phyloP scores from a whole-genome alignment of 2,329 filamentous ascomycete genomes.

The Aspergillus pseudotamarii region DNA sequence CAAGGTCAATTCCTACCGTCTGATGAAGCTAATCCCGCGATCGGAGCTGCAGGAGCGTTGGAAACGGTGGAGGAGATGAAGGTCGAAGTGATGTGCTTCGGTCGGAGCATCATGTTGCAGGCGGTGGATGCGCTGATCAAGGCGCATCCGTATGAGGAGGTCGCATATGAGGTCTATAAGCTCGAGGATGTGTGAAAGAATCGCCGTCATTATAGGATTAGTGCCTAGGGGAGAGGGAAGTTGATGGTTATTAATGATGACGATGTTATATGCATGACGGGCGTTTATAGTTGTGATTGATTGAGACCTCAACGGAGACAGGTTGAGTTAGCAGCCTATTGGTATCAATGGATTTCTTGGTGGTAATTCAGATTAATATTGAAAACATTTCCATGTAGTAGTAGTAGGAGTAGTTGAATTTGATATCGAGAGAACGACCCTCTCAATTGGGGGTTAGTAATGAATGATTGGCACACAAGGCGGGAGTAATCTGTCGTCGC shows the following conservation, averaged over 20 bases:
- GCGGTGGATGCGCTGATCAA: slow-evolving; percentile 45
- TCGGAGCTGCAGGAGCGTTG: slow-evolving; percentile 42
- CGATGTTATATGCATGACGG: not conserved
- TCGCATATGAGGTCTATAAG: slow-evolving; percentile 48
- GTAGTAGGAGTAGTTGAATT: not conserved
- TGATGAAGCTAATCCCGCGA: slow-evolving; percentile 43
- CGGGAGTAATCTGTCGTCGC: slow-evolving; percentile 38
- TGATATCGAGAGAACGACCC: not conserved
- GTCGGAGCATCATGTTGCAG: slow-evolving; percentile 38
- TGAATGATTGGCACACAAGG: slow-evolving; percentile 15
- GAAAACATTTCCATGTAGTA: not conserved
- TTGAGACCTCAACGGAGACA: not conserved
- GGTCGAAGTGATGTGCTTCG: slow-evolving; percentile 48
- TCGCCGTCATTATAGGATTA: not conserved
- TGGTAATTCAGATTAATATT: not conserved
- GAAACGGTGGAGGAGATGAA: slow-evolving; percentile 47
- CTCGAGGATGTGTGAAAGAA: slow-evolving; percentile 42
- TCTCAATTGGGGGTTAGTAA: not conserved
- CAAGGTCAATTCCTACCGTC: slow-evolving; percentile 47
- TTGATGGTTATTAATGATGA: not conserved
- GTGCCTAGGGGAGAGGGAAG: not conserved
- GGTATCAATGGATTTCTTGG: not conserved
- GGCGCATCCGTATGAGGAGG: slow-evolving; percentile 52
- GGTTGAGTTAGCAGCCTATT: not conserved
- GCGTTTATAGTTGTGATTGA: not conserved